These are phyloP conservation scores for Centrapalus pauciflorus DNA, from an alignment of 129 eudicot species.

Conservation along the genomic window DNA sequence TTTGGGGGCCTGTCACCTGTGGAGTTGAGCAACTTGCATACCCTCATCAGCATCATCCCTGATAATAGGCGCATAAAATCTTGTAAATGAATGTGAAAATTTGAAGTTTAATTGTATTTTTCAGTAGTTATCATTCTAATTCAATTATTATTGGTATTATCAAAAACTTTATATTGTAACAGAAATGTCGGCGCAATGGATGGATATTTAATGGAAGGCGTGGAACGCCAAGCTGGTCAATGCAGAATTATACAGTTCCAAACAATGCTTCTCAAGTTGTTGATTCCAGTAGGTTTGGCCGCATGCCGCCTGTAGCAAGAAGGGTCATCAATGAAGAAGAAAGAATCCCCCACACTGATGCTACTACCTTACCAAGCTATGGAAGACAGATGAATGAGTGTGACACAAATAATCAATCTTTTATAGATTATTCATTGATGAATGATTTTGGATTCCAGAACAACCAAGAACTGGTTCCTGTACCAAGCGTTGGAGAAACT, in stretches of 20 bases:
- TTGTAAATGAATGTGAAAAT: background rate
- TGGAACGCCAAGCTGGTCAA: background rate
- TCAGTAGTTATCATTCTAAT: background rate
- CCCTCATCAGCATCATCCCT: background rate
- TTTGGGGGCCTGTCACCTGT: too few species aligned
- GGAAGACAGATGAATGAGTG: background rate
- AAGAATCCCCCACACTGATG: background rate
- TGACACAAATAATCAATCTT: background rate
- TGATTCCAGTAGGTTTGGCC: background rate
- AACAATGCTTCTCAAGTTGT: background rate
- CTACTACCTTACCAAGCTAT: background rate
- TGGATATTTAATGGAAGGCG: background rate
- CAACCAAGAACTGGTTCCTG: background rate
- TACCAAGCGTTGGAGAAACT: background rate
- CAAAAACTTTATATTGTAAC: background rate
- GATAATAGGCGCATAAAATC: background rate
- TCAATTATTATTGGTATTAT: background rate
- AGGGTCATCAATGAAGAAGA: background rate
- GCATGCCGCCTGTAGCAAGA: background rate
- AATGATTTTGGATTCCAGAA: background rate
- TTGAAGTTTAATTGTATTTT: background rate
- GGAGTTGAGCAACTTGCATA: too few species aligned
- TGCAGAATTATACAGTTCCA: background rate
- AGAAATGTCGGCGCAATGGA: conserved; percentile 3
- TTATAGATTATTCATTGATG: background rate